phyloP scores from a whole-genome alignment of 2,329 filamentous ascomycete species.

The Arthrobotrys entomopaga region DNA sequence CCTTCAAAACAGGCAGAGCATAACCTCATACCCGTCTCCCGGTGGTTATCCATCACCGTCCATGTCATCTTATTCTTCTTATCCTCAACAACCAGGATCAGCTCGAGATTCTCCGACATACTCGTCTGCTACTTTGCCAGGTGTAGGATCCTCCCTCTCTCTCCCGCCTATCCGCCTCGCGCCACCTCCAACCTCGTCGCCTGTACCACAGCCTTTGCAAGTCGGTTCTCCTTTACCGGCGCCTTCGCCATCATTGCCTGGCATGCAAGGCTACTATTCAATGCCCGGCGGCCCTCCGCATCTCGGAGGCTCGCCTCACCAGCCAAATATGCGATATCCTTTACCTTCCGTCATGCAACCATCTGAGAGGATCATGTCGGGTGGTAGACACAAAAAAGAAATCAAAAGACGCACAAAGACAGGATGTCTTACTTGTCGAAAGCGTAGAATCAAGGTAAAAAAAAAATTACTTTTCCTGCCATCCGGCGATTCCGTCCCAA shows the following conservation, averaged over 20 bases:
- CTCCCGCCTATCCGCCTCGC: conserved; percentile 66
- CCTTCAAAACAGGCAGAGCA: conserved; percentile 57
- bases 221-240: conserved; percentile 69
- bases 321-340: conserved; percentile 66
- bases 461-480: background rate
- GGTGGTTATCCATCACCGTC: conserved; percentile 67
- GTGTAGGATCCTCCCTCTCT: conserved; percentile 65
- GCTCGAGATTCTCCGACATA: conserved; percentile 61
- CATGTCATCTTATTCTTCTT: conserved; percentile 66
- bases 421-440: conserved; percentile 74
- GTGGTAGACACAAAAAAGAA: conserved; percentile 72
- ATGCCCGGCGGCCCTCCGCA: conserved; percentile 63
- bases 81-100: conserved; percentile 60
- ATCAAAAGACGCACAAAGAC: conserved; percentile 80
- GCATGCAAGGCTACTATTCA: conserved; percentile 68
- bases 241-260: conserved; percentile 62
- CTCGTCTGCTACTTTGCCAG: conserved; percentile 64
- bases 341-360: conserved; percentile 67
- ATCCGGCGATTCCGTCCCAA: background rate
- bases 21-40: conserved; percentile 64
- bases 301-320: conserved; percentile 66
- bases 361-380: conserved; percentile 69
- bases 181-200: conserved; percentile 64
- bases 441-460: conserved; percentile 76
- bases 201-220: conserved; percentile 61